These are phyloP conservation scores for Trichoderma koningiopsis DNA, from an alignment of 2,329 filamentous ascomycete species.

Conservation along the genomic window DNA sequence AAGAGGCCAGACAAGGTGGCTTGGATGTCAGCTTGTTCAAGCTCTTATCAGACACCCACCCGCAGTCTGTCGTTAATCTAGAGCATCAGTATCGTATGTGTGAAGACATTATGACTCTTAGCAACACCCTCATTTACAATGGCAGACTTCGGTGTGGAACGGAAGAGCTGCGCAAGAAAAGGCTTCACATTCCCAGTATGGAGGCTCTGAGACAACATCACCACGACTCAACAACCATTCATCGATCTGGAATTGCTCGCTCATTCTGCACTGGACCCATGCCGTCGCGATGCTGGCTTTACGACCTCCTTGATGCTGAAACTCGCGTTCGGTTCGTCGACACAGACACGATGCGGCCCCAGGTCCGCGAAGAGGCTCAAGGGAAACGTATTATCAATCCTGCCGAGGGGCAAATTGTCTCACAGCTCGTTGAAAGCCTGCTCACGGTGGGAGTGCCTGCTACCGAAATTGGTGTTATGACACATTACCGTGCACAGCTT, in stretches of 20 bases:
- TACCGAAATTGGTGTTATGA: constrained; percentile 87
- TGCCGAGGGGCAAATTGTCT: constrained; percentile 75
- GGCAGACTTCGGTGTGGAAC: constrained; percentile 89
- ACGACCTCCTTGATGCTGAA: constrained; percentile 67
- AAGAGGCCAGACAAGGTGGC: constrained; percentile 80
- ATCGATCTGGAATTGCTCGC: constrained; percentile 44
- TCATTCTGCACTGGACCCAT: constrained; percentile 58
- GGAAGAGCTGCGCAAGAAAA: constrained; percentile 68
- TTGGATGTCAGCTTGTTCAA: constrained; percentile 94
- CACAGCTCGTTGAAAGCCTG: constrained; percentile 78
- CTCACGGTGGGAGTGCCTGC: constrained; percentile 74
- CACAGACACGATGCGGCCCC: constrained; percentile 72
- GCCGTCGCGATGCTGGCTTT: constrained; percentile 71
- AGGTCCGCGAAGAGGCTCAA: constrained; percentile 69
- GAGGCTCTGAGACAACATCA: constrained; percentile 59
- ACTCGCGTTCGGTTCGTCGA: constrained; percentile 85
- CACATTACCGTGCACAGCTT: constrained; percentile 92
- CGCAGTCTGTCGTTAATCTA: constrained; percentile 83
- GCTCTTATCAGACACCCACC: constrained; percentile 84
- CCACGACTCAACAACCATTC: constrained; percentile 53
- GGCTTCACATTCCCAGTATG: constrained; percentile 69
- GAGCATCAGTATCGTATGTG: constrained; percentile 99
- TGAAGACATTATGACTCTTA: constrained; percentile 92
- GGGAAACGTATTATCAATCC: constrained; percentile 88
- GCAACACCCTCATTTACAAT: constrained; percentile 91